These are phyloP conservation scores for Sungouiella blattae DNA, from an alignment of 805 yeast species.

Conservation along the genomic window DNA sequence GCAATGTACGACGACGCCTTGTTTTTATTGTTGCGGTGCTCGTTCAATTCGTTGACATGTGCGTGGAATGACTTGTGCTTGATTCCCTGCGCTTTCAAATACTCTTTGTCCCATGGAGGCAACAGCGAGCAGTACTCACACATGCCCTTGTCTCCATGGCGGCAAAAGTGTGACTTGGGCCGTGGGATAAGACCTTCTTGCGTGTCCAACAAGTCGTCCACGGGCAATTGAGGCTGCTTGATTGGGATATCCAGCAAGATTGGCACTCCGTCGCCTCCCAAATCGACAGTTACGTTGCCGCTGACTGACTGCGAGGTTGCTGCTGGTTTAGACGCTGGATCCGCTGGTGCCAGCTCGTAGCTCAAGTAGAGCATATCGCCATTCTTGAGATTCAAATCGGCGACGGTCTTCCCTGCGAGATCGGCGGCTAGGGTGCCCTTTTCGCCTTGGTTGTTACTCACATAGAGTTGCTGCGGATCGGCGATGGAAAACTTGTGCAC, in stretches of 20 bases:
- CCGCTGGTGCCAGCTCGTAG: slow-evolving; percentile 20
- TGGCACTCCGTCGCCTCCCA: too few relatives aligned
- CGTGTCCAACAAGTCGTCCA: slow-evolving; percentile 65
- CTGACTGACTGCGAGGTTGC: slow-evolving; percentile 6
- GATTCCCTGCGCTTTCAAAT: slow-evolving; percentile 69
- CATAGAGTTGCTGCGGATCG: slow-evolving; percentile 23
- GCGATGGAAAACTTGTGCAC: slow-evolving; percentile 18
- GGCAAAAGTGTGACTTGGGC: slow-evolving; percentile 59
- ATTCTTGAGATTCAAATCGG: slow-evolving; percentile 49
- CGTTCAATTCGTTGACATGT: slow-evolving; percentile 67
- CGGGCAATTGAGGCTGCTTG: slow-evolving; percentile 43
- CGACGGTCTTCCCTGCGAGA: slow-evolving; percentile 35
- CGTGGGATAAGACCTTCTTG: slow-evolving; percentile 74
- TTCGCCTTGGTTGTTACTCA: slow-evolving; percentile 47
- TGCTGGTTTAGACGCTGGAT: not conserved
- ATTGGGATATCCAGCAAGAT: too few relatives aligned
- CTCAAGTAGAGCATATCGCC: slow-evolving; percentile 55
- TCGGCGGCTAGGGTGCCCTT: slow-evolving; percentile 38
- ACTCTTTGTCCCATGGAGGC: slow-evolving; percentile 89
- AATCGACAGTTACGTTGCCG: slow-evolving; percentile 6
- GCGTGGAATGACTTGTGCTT: slow-evolving; percentile 90
- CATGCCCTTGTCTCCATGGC: slow-evolving; percentile 93
- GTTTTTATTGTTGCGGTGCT: slow-evolving; percentile 58
- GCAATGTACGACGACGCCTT: slow-evolving; percentile 65
- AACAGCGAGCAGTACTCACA: slow-evolving; percentile 95